Conservation (phyloP, 139 green algal genomes). For the Gonium pectorale region DNA sequence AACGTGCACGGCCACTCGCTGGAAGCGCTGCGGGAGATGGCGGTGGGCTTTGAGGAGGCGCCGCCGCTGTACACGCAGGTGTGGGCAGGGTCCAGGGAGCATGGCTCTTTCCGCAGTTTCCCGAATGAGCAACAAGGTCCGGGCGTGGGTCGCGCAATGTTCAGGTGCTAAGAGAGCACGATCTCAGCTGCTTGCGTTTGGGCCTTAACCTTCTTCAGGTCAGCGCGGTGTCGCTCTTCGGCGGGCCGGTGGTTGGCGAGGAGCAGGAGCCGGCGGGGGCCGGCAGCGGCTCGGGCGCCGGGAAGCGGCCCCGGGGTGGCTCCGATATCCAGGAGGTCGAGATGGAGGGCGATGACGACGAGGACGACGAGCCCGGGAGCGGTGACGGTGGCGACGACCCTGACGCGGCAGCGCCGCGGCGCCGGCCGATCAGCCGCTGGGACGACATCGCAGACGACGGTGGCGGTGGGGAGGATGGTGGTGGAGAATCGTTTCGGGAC, state of each 20-base stretch:
- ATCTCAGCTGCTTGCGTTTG: too few species aligned
- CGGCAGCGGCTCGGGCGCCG: not conserved
- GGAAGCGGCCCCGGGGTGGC: not conserved
- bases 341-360: conserved; percentile 55
- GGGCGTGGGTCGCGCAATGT: too few species aligned
- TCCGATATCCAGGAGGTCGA: conserved; percentile 68
- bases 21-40: conserved; percentile 51
- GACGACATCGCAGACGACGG: not conserved
- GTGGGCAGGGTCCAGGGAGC: too few species aligned
- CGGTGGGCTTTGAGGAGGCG: conserved; percentile 52
- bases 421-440: conserved; percentile 8
- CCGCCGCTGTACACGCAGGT: conserved; percentile 61
- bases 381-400: not conserved
- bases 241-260: conserved; percentile 26
- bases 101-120: too few species aligned
- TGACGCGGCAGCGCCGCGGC: not conserved
- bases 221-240: conserved; percentile 18
- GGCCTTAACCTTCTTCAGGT: too few species aligned
- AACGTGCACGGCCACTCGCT: conserved; percentile 63
- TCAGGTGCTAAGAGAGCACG: too few species aligned
- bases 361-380: not conserved
- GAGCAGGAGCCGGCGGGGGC: too few species aligned
- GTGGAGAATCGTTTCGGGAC: not conserved
- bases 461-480: not conserved
- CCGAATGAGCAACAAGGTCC: too few species aligned